Base-by-base conservation (phyloP, 2,329 filamentous ascomycete species). In the Penicillium sp. region DNA sequence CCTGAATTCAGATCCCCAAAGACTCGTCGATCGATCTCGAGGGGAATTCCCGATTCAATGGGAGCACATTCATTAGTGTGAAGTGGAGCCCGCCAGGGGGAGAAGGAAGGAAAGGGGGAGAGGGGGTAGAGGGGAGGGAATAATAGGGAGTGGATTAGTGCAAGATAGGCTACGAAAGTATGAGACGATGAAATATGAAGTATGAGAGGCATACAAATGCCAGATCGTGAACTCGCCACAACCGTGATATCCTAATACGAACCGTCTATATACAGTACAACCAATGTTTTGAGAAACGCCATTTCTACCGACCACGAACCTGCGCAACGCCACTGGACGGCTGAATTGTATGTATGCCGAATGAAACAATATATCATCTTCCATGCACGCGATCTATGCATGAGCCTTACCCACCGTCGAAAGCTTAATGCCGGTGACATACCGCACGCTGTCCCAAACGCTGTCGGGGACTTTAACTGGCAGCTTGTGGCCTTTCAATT, bases 401-500 rank as follows among this genome's bases (percentile, higher is more conserved):
- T n/a, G n/a, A n/a, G n/a, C n/a, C n/a, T n/a, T n/a, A n/a, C n/a
- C n/a, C n/a, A 33, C 18, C 16, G 41, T 41, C 6, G 47, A 35
- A 17, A 55, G 38, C 31, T 62, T 69, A 15, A 72, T 60, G 8
- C 69, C 69, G 4, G 62, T 56, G 14, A 65, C 50, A 50, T 67
- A 58, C 37, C 61, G 57, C 10, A 72, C 69, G 40, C 70, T 73
- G 23, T 61, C 62, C 72, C 72, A 75, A 8, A 75, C 65, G 45
- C 68, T 73, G 18, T 69, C 61, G 7, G 68, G 67, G 4, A 75
- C 69, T 36, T 62, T 65, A 7, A 56, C 51, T 2, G 72, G 72
- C 26, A 74, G 55, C 47, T 74, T 74, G 30, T 67, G 64, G 4
- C 72, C 72, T 47, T 68, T 70, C 30, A 75, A 47, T 43, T 64